These are phyloP conservation scores for Ceratopteris richardii DNA, from an alignment of 75 land plant genomes.

Conservation along the genomic window DNA sequence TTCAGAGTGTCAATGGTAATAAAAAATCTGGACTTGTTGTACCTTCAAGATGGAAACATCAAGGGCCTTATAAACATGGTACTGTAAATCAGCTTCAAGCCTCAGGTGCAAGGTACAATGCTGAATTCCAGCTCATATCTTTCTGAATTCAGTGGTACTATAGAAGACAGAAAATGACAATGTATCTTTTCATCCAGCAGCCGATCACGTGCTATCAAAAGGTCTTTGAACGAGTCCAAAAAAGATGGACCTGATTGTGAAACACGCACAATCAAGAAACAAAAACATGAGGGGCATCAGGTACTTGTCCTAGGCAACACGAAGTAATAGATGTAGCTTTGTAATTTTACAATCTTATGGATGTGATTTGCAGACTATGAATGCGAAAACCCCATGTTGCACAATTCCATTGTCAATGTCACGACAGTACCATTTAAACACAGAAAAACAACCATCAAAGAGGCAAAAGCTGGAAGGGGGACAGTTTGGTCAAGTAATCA, in stretches of 20 bases:
- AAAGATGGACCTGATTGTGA: not conserved
- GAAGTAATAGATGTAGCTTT: too few species aligned
- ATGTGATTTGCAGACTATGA: not conserved
- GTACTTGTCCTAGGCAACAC: not conserved
- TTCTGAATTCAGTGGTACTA: too few species aligned
- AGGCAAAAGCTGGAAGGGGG: constrained; percentile 85
- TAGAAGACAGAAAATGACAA: too few species aligned
- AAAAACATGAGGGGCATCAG: not conserved
- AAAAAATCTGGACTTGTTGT: not conserved
- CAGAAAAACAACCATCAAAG: constrained; percentile 41
- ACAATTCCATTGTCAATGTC: not conserved
- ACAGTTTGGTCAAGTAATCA: constrained; percentile 26
- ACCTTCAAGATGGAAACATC: not conserved
- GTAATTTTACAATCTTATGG: too few species aligned
- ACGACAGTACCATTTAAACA: not conserved
- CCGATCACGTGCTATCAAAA: not conserved
- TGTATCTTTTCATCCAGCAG: too few species aligned
- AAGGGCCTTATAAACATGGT: not conserved
- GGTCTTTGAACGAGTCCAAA: not conserved
- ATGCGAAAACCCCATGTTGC: too few species aligned
- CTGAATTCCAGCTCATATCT: too few species aligned
- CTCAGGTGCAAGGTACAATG: not conserved
- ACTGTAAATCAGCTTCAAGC: not conserved
- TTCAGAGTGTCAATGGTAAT: not conserved
- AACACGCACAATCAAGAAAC: not conserved